A percentile compares a stretch with the other conserved stretches of the same genome.
Conservation (phyloP, 2,329 filamentous ascomycete genomes). For the Claviceps fusiformis region DNA sequence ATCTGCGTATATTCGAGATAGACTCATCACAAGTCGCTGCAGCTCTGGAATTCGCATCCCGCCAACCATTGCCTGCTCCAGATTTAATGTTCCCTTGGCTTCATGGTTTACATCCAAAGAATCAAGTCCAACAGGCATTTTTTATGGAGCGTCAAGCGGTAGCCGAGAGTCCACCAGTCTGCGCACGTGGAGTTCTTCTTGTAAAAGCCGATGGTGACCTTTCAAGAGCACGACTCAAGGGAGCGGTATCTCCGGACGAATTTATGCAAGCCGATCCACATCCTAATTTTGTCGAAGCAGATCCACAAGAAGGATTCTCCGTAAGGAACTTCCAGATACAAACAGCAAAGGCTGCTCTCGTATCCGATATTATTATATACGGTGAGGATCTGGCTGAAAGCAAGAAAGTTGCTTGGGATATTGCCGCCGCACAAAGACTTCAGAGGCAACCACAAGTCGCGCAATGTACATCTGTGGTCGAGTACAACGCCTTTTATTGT, state of each 20-base stretch:
- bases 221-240: conserved; percentile 62
- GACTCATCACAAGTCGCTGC: conserved; percentile 52
- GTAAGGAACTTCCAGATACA: conserved; percentile 98
- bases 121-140: conserved; percentile 79
- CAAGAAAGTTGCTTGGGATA: conserved; percentile 50
- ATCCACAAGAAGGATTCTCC: conserved; percentile 83
- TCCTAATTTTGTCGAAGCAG: conserved; percentile 63
- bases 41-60: conserved; percentile 62
- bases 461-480: conserved; percentile 39
- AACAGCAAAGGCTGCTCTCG: conserved; percentile 69
- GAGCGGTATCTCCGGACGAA: conserved; percentile 71
- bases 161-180: conserved; percentile 54
- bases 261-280: conserved; percentile 43
- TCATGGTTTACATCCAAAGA: conserved; percentile 80
- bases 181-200: conserved; percentile 67
- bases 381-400: conserved; percentile 54
- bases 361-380: conserved; percentile 90
- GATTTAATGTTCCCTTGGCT: conserved; percentile 91
- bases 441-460: conserved; percentile 56
- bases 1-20: conserved; percentile 58
- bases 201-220: conserved; percentile 84
- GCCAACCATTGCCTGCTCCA: conserved; percentile 71
- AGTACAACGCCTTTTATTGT: conserved; percentile 77
- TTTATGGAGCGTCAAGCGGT: conserved; percentile 66
- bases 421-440: conserved; percentile 62